phyloP scores from a whole-genome alignment of 179 eudicot species.

The Pouteria campechiana region DNA sequence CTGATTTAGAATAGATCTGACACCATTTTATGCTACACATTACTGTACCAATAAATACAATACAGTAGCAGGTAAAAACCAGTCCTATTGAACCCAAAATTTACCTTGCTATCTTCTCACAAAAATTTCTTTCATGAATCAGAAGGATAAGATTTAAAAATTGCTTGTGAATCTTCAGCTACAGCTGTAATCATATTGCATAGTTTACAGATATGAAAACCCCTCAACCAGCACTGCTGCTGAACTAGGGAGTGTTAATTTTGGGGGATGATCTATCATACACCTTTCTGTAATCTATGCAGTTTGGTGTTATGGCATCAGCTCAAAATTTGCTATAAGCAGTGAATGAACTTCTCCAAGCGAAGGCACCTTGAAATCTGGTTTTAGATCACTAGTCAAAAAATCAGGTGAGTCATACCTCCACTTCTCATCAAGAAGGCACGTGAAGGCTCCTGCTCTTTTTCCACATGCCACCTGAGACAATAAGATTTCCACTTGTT shows the following conservation, averaged over 20 bases:
- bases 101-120: too few species aligned
- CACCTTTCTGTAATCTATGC: not conserved
- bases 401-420: conserved; percentile 57
- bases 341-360: conserved; percentile 43
- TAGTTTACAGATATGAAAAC: not conserved
- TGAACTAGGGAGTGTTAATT: not conserved
- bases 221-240: not conserved
- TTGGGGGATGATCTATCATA: too few species aligned
- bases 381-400: conserved; percentile 35
- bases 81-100: too few species aligned
- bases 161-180: too few species aligned
- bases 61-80: too few species aligned
- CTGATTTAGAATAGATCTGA: too few species aligned
- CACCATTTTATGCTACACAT: too few species aligned
- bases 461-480: conserved; percentile 77
- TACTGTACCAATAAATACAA: too few species aligned
- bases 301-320: conserved; percentile 20
- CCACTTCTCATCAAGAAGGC: conserved; percentile 78
- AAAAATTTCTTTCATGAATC: too few species aligned
- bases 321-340: conserved; percentile 43
- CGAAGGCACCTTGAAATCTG: conserved; percentile 67
- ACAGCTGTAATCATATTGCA: conserved; percentile 2
- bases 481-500: conserved; percentile 1
- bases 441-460: conserved; percentile 67
- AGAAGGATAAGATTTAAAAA: too few species aligned